Evolutionary conservation across 2,329 filamentous ascomycete genomes (phyloP), one percentile per base, ranked within the genome.

Genomic region (Aureobasidium sp.): DNA sequence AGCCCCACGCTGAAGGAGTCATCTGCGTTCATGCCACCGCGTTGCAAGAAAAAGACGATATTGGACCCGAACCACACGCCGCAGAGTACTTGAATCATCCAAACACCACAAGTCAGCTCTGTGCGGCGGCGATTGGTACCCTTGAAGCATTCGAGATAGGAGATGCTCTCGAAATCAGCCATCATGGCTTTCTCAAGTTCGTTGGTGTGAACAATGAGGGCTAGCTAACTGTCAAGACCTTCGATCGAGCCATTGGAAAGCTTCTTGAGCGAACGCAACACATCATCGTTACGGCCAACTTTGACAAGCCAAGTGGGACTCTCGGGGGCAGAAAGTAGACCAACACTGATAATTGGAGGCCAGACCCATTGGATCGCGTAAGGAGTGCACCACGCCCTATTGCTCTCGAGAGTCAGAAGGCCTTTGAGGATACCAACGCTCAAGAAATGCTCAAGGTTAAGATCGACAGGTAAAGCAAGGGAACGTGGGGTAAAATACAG

Each of bases 141-240:
- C 39, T 72, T 76, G 74, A 85, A 84, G 68, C 79, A 81, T 67
- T 84, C 80, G 14, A 65, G 65, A 67, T 83, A 84, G 0, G 67
- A 73, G 0, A 76, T 75, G 2, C 79, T 78, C 70, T 58, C 81
- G 77, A n/a, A n/a, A n/a, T n/a, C n/a, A n/a, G n/a, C n/a, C n/a
- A n/a, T n/a, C n/a, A n/a, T n/a, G n/a, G n/a, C n/a, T 61, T 79
- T 75, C 69, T 87, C 84, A 0, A 84, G 71, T 59, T 79, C 75
- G 62, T 85, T 75, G 3, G 76, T 78, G 47, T 75, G 69, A 1
- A 68, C 63, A 61, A 79, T 76, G 70, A 75, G 72, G 12, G 69
- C 67, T 7, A 68, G 69, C n/a, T n/a, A n/a, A n/a, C n/a, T n/a
- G n/a, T n/a, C n/a, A n/a, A n/a, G n/a, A n/a, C n/a, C n/a, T n/a